Conservation (phyloP, 2,329 filamentous ascomycete genomes). For the Ophiognomonia clavigignenti-juglandacearum region DNA sequence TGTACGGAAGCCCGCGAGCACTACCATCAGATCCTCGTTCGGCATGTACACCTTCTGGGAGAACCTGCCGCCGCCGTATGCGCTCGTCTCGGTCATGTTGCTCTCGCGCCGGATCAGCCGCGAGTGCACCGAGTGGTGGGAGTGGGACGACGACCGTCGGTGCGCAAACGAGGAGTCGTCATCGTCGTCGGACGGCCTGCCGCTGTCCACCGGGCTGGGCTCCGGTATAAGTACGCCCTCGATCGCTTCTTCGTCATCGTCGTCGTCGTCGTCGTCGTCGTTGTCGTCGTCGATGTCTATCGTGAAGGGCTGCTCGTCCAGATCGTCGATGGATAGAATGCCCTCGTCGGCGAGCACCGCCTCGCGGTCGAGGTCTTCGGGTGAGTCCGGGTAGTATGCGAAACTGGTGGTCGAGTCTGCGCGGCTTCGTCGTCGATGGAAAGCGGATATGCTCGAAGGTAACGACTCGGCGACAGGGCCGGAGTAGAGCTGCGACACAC, state of each 20-base stretch:
- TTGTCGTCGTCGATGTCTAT: constrained; percentile 36
- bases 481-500: constrained; percentile 63
- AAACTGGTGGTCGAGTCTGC: constrained; percentile 86
- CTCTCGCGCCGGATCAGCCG: constrained; percentile 71
- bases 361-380: constrained; percentile 30
- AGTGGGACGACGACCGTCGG: constrained; percentile 59
- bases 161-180: constrained; percentile 44
- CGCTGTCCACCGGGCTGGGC: constrained; percentile 37
- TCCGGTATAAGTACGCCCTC: constrained; percentile 19
- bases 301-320: constrained; percentile 36
- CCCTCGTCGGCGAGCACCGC: constrained; percentile 21
- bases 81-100: constrained; percentile 61
- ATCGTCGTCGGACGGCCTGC: constrained; percentile 25
- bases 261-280: too few species aligned
- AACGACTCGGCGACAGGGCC: constrained; percentile 93
- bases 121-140: constrained; percentile 50
- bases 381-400: constrained; percentile 76
- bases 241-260: constrained; percentile 24
- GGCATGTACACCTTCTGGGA: constrained; percentile 91
- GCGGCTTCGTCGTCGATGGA: constrained; percentile 70
- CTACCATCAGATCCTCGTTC: constrained; percentile 91
- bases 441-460: constrained; percentile 90
- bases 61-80: constrained; percentile 56
- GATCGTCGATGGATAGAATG: constrained; percentile 26
- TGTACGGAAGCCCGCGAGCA: constrained; percentile 85